Base-by-base conservation (phyloP, 2,329 filamentous ascomycete genomes). In the Botrytis galanthina region DNA sequence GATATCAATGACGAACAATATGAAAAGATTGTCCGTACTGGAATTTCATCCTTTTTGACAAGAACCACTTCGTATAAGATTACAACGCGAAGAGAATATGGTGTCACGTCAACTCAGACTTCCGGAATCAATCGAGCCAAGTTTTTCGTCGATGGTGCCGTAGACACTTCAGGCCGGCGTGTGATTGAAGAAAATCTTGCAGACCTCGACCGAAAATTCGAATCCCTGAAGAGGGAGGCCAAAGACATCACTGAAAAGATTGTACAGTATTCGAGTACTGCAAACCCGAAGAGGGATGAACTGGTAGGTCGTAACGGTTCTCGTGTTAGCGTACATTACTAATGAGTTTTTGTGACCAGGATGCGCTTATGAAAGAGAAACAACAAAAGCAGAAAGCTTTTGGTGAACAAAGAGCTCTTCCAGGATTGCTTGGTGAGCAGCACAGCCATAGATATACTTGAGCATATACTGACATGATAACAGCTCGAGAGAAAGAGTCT, bases 101-200 rank as follows among this genome's bases (percentile, higher is more conserved):
- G 87, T 66, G 93, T 92, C 22, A 89, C 88, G 66, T 93, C 93
- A 1, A 94, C 92, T 1, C 85, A 86, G 35, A 90, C 92, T 22
- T 88, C 85, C 51, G 84, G 84, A 71, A 83, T 98, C 22, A 84
- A 82, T 26, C 83, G 82, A 2, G 93, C 93, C 7, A 84, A 81
- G 51, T 88, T 88, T 79, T 98, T 96, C 90, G 94, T 91, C 0
- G 90, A 94, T 63, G 90, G 93, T 75, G 91, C 93, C 4, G 87
- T 94, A 10, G 93, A 97, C 79, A 83, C 83, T 6, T 84, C 88
- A 35, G 90, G 88, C 74, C 93, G 92, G 80, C 82, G 83, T 22
- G 86, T 90, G 70, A 81, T 96, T 26, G 85, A 89, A 74, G 84
- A 84, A 26, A 86, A 85, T 10, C 82, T 91, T 44, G 73, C 78